Evolutionary conservation across 345 rosid species (phyloP).

Genomic region (Melaleuca alternifolia): DNA sequence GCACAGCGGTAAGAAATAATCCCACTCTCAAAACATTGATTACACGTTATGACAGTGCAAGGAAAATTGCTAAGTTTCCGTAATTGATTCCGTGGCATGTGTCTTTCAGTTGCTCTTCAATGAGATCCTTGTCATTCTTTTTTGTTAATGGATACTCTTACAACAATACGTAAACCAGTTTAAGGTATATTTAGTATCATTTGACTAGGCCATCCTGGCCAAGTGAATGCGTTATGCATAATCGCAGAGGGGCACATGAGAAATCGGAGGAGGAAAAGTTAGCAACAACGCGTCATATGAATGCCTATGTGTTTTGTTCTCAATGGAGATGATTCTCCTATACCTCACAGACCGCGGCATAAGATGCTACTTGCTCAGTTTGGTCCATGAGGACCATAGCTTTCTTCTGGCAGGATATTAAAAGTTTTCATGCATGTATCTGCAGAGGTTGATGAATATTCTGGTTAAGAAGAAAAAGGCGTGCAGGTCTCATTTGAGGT

Average conservation of each 20-base stretch:
- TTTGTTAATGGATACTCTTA: background rate
- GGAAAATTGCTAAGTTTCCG: background rate
- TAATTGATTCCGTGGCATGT: background rate
- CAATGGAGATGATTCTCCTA: background rate
- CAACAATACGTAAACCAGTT: background rate
- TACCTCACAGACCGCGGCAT: background rate
- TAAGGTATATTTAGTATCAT: background rate
- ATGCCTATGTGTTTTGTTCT: background rate
- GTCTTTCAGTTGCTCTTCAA: background rate
- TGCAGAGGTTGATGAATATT: background rate
- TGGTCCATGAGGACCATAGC: background rate
- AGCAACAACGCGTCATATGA: background rate
- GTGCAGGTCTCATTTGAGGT: background rate
- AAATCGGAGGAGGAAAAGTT: background rate
- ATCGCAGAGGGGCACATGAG: background rate
- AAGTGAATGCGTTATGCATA: background rate
- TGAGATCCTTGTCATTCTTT: background rate
- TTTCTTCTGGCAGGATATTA: background rate
- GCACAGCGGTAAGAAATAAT: background rate
- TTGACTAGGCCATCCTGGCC: background rate
- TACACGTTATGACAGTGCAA: background rate
- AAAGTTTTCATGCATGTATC: background rate
- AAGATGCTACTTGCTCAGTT: background rate
- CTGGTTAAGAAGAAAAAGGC: background rate
- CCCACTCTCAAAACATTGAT: background rate